Percentiles rank a stretch among this genome's conserved stretches.
phyloP scores from a whole-genome alignment of 352 stramenopile genomes.

The Phytopythium boreale region DNA sequence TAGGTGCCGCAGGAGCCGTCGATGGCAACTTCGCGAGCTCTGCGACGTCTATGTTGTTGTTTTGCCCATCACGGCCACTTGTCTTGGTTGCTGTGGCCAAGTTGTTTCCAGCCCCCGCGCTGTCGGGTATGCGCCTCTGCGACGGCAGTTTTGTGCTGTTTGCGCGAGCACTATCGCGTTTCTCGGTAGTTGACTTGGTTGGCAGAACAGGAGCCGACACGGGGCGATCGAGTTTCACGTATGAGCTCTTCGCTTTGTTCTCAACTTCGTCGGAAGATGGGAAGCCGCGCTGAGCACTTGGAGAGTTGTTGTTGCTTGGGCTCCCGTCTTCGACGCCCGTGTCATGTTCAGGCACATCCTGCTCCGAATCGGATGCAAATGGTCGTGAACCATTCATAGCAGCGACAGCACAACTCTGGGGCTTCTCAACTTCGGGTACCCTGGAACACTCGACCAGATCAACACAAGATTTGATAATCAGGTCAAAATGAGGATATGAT shows the following conservation, averaged over 20 bases:
- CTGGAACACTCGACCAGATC: not conserved
- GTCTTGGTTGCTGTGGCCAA: not conserved
- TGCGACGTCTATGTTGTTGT: not conserved
- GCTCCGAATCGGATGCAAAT: not conserved
- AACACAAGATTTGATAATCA: not conserved
- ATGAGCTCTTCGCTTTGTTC: not conserved
- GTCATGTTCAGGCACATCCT: not conserved
- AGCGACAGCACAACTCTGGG: not conserved
- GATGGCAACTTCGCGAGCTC: conserved; percentile 13
- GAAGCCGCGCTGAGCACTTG: not conserved
- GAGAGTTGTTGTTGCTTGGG: not conserved
- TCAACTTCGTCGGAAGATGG: too few relatives aligned
- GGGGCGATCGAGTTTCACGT: not conserved
- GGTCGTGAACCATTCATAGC: not conserved
- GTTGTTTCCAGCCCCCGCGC: not conserved
- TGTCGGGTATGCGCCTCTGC: not conserved
- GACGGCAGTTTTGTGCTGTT: not conserved
- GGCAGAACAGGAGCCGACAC: not conserved
- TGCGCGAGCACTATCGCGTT: not conserved
- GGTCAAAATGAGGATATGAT: not conserved
- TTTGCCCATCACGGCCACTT: not conserved
- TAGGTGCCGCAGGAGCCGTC: conserved; percentile 25
- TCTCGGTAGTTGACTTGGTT: not conserved
- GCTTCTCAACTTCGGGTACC: not conserved
- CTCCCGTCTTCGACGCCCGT: not conserved